Evolutionary conservation across 768 basidiomycete species (phyloP).

Genomic region (Tylopilus sp.): DNA sequence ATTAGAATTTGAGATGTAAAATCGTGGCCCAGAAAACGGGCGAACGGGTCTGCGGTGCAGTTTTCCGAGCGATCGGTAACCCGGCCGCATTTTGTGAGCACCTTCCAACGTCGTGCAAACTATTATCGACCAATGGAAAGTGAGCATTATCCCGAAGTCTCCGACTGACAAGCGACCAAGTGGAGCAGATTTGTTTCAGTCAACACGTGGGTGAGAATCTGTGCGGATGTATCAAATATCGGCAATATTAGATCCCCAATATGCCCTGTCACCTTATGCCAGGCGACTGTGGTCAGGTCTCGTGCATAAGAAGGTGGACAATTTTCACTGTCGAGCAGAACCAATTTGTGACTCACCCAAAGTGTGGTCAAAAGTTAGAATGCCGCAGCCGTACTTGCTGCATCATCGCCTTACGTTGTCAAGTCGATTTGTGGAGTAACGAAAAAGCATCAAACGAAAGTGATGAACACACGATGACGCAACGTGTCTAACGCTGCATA

Average conservation of each 20-base stretch:
- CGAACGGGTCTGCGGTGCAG: background rate
- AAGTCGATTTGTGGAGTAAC: background rate
- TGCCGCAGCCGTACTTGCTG: background rate
- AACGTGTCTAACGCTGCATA: background rate
- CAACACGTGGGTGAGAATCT: conserved; percentile 4
- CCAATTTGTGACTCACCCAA: background rate
- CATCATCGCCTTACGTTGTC: background rate
- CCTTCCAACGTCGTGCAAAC: background rate
- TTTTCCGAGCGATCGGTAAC: background rate
- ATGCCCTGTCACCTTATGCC: background rate
- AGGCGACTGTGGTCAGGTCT: background rate
- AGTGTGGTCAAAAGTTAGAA: background rate
- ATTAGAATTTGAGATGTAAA: background rate
- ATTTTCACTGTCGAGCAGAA: background rate
- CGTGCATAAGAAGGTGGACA: background rate
- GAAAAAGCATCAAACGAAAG: background rate
- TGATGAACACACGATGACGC: background rate
- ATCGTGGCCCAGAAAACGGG: background rate
- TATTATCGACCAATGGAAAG: conserved; percentile 8
- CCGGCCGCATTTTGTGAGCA: background rate
- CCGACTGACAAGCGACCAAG: conserved; percentile 14
- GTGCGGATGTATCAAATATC: background rate
- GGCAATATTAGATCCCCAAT: background rate
- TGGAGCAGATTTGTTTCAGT: conserved; percentile 25
- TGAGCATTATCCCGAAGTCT: background rate